Base-by-base conservation (phyloP, 768 basidiomycete genomes). In the Leccinum boreale region DNA sequence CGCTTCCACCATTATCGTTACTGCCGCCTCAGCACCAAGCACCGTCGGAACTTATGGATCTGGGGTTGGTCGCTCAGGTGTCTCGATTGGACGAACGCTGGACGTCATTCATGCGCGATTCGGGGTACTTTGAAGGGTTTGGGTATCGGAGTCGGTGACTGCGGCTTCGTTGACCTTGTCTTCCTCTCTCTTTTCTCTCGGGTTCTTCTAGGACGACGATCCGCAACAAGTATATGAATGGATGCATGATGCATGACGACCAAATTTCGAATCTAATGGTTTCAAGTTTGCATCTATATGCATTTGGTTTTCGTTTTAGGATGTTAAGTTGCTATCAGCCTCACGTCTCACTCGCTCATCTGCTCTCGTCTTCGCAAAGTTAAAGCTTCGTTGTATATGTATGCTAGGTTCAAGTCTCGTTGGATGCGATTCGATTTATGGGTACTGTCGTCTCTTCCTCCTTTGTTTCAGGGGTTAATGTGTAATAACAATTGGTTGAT, bases 91-190 rank as follows among this genome's bases (percentile, higher is more conserved):
- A 83, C 52, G 81, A 82, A 64, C 73, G 82, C 23, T 86, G 85
- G 85, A 79, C 79, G 55, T 79, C 79, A 28, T 85, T 86, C 63
- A 82, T 86, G 82, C 79, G 80, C 23, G 80, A 85, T 55, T 81
- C 79, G 8, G 81, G 83, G 3, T 73, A 77, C 59, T 67, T 80
- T 31, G 77, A 75, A 58, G 70, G 69, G 14, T 71, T 70, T 33
- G 70, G 68, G 6, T 72, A 66, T 51, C 62, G 72, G 24, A 21
- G 46, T 51, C 66, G 68, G 44, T 73, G 42, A 62, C n/a, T 42
- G 39, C 17, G 17, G 39, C 39, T 42, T 19, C 39, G 39, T n/a
- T 19, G n/a, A 42, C 39, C 10, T 42, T 19, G 4, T 42, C 17
- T 39, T 4, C 14, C 3, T 39, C 36, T 39, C 17, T n/a, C 36